Conservation (phyloP, 768 basidiomycete species). For the Russula vinacea region DNA sequence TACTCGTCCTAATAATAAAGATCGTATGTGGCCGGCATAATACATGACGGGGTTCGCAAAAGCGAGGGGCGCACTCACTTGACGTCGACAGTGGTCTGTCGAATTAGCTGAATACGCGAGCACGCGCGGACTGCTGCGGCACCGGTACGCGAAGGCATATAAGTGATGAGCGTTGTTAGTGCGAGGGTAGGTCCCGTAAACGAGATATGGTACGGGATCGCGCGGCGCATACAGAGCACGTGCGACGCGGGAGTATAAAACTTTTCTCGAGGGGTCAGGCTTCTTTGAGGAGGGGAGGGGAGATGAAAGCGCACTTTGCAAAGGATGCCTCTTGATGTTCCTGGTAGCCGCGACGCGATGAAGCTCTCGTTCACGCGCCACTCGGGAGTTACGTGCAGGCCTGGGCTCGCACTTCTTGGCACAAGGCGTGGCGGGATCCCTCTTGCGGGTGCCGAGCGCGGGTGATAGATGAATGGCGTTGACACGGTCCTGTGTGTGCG, state of each 20-base stretch:
- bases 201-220: constrained; percentile 66
- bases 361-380: constrained; percentile 51
- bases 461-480: constrained; percentile 62
- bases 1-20: constrained; percentile 9
- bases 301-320: constrained; percentile 8
- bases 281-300: not conserved
- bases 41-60: not conserved
- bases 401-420: constrained; percentile 33
- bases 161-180: constrained; percentile 58
- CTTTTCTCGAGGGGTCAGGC: constrained; percentile 31
- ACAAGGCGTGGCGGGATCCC: constrained; percentile 50
- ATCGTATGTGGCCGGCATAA: not conserved
- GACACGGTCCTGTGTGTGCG: constrained; percentile 45
- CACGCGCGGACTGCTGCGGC: constrained; percentile 35
- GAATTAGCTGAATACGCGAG: constrained; percentile 59
- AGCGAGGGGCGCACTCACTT: constrained; percentile 35
- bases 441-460: constrained; percentile 58
- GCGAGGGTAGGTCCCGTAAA: constrained; percentile 56
- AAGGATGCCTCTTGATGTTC: not conserved
- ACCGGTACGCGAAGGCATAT: constrained; percentile 46
- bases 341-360: constrained; percentile 30
- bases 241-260: constrained; percentile 57
- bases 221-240: constrained; percentile 53
- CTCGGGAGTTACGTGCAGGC: constrained; percentile 45
- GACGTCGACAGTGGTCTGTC: constrained; percentile 68